A percentile compares a stretch with the other conserved stretches of the same genome.
Evolutionary conservation across 495 filamentous ascomycete species (phyloP).

Genomic region (Chaetomium tenue): DNA sequence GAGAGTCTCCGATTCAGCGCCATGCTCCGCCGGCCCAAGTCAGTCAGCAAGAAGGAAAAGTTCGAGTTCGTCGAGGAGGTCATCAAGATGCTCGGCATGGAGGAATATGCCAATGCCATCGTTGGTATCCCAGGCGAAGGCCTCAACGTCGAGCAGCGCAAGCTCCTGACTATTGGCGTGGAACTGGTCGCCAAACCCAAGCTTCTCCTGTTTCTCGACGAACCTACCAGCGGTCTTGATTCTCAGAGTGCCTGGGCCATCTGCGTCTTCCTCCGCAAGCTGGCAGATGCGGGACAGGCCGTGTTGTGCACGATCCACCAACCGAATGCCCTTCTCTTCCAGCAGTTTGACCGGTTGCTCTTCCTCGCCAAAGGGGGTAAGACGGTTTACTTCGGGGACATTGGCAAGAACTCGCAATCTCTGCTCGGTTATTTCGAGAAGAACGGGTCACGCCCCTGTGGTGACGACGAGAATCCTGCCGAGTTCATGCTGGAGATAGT

Average conservation of each 20-base stretch:
- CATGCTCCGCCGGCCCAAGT: constrained; percentile 71
- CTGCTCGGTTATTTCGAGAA: constrained; percentile 52
- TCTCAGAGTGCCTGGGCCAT: constrained; percentile 79
- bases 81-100: constrained; percentile 80
- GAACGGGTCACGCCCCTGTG: constrained; percentile 69
- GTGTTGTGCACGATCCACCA: constrained; percentile 77
- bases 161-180: constrained; percentile 82
- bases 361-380: constrained; percentile 65
- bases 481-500: constrained; percentile 90
- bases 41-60: constrained; percentile 65
- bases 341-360: constrained; percentile 67
- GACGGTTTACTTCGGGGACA: constrained; percentile 65
- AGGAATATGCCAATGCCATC: constrained; percentile 76
- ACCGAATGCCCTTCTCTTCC: constrained; percentile 68
- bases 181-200: constrained; percentile 86
- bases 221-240: constrained; percentile 81
- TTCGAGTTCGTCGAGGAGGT: constrained; percentile 81
- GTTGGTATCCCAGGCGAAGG: constrained; percentile 75
- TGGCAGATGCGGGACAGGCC: constrained; percentile 73
- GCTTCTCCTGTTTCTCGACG: constrained; percentile 71
- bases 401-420: constrained; percentile 45
- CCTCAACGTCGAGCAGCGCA: constrained; percentile 51
- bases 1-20: constrained; percentile 79
- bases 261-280: constrained; percentile 79
- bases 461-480: constrained; percentile 64